These are phyloP conservation scores for Solanum chacoense DNA, from an alignment of 305 asterid species.

Conservation along the genomic window DNA sequence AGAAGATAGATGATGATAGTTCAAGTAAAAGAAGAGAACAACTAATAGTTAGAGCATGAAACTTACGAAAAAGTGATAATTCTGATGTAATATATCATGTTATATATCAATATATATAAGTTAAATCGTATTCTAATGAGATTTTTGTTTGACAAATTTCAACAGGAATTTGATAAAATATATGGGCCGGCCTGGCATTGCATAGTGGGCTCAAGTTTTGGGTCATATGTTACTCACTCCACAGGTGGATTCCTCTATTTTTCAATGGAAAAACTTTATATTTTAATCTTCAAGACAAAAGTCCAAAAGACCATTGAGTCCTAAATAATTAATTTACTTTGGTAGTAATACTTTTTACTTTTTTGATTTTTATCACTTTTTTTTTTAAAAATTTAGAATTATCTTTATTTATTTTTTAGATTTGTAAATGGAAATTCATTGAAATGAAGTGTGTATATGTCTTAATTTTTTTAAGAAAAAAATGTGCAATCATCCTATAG, in stretches of 20 bases:
- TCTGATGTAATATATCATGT: neutral
- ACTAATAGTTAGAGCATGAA: neutral
- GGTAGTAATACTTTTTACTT: neutral
- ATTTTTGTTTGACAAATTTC: neutral
- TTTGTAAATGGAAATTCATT: neutral
- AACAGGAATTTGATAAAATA: constrained; percentile 60
- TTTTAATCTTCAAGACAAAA: constrained; percentile 63
- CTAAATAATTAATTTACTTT: neutral
- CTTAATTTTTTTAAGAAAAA: neutral
- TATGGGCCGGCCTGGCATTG: constrained; percentile 82
- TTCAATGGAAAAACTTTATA: constrained; percentile 51
- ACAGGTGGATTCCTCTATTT: constrained; percentile 64
- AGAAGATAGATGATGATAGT: neutral
- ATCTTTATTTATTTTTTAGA: neutral
- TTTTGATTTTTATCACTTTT: neutral
- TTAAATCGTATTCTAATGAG: neutral
- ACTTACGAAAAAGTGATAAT: neutral
- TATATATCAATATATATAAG: neutral
- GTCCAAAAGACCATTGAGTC: constrained; percentile 26
- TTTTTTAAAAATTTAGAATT: neutral
- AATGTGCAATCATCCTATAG: neutral
- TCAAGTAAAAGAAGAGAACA: neutral
- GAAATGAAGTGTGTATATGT: neutral
- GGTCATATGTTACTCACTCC: constrained; percentile 64
- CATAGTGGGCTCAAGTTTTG: constrained; percentile 65